Conservation (phyloP, 1,284 basidiomycete genomes). For the Caloboletus firmus region DNA sequence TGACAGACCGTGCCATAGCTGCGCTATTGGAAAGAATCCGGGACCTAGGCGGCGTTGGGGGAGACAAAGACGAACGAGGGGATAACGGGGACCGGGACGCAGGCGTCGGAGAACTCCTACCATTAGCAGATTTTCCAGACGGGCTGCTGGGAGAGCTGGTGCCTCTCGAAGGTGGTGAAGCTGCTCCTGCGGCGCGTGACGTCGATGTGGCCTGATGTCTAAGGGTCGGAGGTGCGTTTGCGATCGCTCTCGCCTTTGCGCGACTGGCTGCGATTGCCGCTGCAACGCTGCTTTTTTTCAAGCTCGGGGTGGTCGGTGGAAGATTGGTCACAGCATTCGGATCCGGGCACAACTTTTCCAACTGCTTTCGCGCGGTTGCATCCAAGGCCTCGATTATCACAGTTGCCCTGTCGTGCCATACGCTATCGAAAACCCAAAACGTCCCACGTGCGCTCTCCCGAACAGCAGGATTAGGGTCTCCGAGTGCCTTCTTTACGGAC, state of each 20-base stretch:
- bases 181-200: conserved; percentile 48
- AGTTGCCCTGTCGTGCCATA: conserved; percentile 74
- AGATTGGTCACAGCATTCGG: conserved; percentile 43
- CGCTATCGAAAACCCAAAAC: conserved; percentile 80
- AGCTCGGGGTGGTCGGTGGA: conserved; percentile 48
- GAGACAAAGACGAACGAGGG: conserved; percentile 41
- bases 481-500: conserved; percentile 68
- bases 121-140: conserved; percentile 30
- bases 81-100: conserved; percentile 41
- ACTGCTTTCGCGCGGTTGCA: conserved; percentile 68
- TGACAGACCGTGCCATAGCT: conserved; percentile 42
- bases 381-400: conserved; percentile 74
- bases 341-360: conserved; percentile 81
- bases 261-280: conserved; percentile 82
- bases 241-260: conserved; percentile 80
- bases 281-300: conserved; percentile 76
- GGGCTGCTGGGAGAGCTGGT: conserved; percentile 43
- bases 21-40: conserved; percentile 42
- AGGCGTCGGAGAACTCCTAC: conserved; percentile 43
- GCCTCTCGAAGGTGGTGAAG: conserved; percentile 46
- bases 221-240: conserved; percentile 71
- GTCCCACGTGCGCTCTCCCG: conserved; percentile 70
- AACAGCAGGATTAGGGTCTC: conserved; percentile 80
- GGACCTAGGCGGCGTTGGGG: conserved; percentile 47
- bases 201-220: conserved; percentile 75